These are phyloP conservation scores for Omphalotus olearius DNA, from an alignment of 1,284 basidiomycete species.

Conservation along the genomic window DNA sequence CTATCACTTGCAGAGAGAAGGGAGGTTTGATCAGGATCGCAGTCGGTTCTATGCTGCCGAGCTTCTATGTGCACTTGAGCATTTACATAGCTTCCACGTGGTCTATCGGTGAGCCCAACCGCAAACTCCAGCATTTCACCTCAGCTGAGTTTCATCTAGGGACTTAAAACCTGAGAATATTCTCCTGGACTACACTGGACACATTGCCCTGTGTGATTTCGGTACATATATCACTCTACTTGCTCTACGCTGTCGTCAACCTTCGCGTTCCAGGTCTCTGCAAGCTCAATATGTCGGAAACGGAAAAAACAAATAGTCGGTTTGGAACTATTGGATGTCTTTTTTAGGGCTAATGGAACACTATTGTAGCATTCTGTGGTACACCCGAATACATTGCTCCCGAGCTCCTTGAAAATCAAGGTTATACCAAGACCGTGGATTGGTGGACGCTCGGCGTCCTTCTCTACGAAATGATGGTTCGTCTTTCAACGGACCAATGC, in stretches of 20 bases:
- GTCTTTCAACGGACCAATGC: conserved; percentile 15
- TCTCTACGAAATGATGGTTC: conserved; percentile 96
- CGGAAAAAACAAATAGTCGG: conserved; percentile 95
- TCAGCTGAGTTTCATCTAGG: conserved; percentile 31
- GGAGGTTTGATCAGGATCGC: conserved; percentile 91
- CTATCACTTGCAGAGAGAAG: conserved; percentile 96
- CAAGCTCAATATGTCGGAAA: conserved; percentile 98
- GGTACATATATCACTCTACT: conserved; percentile 33
- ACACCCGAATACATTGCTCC: conserved; percentile 98
- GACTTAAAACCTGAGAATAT: conserved; percentile 99
- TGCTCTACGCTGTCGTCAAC: not conserved
- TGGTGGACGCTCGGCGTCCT: conserved; percentile 99
- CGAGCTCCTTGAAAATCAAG: conserved; percentile 92
- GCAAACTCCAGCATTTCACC: not conserved
- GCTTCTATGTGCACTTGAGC: conserved; percentile 91
- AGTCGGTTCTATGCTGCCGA: conserved; percentile 97
- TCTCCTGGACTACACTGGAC: conserved; percentile 93
- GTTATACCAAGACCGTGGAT: conserved; percentile 98
- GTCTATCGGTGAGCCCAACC: conserved; percentile 77
- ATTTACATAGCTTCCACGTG: conserved; percentile 96
- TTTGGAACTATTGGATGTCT: conserved; percentile 14
- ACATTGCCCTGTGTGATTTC: conserved; percentile 98
- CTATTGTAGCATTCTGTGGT: conserved; percentile 86
- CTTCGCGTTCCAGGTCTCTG: conserved; percentile 63
- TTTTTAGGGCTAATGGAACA: conserved; percentile 9